phyloP scores from a whole-genome alignment of 2,329 filamentous ascomycete genomes.

The Verruconis gallopava region DNA sequence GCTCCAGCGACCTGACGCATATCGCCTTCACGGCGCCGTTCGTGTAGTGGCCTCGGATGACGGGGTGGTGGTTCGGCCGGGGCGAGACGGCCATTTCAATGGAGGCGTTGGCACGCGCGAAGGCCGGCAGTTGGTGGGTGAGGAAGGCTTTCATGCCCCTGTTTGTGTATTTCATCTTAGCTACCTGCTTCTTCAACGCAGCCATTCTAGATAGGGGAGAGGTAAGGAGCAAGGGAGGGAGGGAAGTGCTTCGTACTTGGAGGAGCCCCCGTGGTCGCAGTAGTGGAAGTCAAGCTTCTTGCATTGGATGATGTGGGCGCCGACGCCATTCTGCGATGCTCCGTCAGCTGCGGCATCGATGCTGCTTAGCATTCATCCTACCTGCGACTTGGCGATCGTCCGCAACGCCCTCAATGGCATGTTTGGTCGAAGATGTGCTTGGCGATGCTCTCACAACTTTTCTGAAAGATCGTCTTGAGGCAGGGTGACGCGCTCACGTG shows the following conservation, averaged over 20 bases:
- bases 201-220: not conserved
- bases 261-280: conserved; percentile 92
- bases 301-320: conserved; percentile 94
- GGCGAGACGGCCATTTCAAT: conserved; percentile 89
- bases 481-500: no score
- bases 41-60: conserved; percentile 83
- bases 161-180: conserved; percentile 8
- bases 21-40: conserved; percentile 77
- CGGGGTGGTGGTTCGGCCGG: conserved; percentile 76
- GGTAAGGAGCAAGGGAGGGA: not conserved
- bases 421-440: no score
- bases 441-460: no score
- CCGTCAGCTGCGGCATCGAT: not conserved
- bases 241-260: conserved; percentile 62
- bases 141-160: conserved; percentile 56
- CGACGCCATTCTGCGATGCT: conserved; percentile 69
- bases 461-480: no score
- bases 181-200: not conserved
- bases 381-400: conserved; percentile 40
- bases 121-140: conserved; percentile 58
- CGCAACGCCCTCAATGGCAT: conserved; percentile 39
- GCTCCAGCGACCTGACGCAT: conserved; percentile 77
- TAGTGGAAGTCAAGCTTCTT: conserved; percentile 93
- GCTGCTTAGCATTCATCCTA: conserved; percentile 23
- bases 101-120: conserved; percentile 70